Conservation (phyloP, 768 basidiomycete genomes). For the Boletus vermiculosoides region DNA sequence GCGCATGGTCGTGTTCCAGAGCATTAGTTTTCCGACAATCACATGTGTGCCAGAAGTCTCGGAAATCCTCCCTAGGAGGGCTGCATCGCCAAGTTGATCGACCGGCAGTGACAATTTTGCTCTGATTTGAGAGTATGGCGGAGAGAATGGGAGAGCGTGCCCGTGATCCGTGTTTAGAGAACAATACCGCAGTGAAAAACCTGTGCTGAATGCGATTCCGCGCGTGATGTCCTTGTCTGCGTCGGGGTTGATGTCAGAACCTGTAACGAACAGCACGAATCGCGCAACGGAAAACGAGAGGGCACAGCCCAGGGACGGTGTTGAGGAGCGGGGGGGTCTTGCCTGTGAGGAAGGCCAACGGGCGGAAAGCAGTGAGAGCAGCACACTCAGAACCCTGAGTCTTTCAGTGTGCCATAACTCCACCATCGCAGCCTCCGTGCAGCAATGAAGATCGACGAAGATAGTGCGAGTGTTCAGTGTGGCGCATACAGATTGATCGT, state of each 20-base stretch:
- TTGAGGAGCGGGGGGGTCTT: conserved; percentile 24
- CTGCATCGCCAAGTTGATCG: conserved; percentile 48
- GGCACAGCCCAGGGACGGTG: conserved; percentile 55
- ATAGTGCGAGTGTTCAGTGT: conserved; percentile 43
- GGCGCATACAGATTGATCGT: conserved; percentile 37
- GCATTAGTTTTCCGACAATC: conserved; percentile 42
- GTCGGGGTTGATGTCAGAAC: conserved; percentile 76
- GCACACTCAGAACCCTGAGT: conserved; percentile 49
- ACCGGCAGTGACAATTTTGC: conserved; percentile 53
- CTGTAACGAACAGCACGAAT: conserved; percentile 66
- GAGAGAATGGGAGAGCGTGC: conserved; percentile 18
- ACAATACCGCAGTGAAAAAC: conserved; percentile 55
- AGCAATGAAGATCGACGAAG: conserved; percentile 46
- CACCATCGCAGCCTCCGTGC: conserved; percentile 57
- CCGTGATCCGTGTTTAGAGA: conserved; percentile 35
- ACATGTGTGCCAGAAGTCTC: conserved; percentile 35
- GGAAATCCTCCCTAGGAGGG: conserved; percentile 40
- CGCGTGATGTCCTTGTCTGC: conserved; percentile 65
- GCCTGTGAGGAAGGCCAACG: conserved; percentile 12
- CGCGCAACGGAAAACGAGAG: conserved; percentile 57
- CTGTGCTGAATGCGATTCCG: conserved; percentile 61
- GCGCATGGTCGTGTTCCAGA: conserved; percentile 53
- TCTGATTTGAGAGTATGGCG: conserved; percentile 44
- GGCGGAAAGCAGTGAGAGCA: conserved; percentile 42
- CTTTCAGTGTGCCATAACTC: conserved; percentile 68